Evolutionary conservation across 1,139 yeast species (phyloP), one percentile per base, ranked within the genome.

Genomic region (Martiniozyma asiatica): DNA sequence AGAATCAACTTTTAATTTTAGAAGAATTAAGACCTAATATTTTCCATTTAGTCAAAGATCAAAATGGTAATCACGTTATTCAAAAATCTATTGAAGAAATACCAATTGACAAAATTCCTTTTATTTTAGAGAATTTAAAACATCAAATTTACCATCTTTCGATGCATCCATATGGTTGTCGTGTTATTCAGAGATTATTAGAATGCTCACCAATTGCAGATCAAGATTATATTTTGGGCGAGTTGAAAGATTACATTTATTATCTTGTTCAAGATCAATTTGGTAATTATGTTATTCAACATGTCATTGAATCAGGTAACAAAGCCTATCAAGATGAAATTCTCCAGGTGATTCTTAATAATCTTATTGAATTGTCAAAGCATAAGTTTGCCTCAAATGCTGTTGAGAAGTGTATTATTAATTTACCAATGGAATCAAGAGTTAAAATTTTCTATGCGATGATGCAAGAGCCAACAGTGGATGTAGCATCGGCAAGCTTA

Each of bases 381-480:
- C 98, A 92, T 59, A 92, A 92, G 55, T 92, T 85, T 63, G 98
- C 98, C 2, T 84, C 96, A 1, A 92, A 92, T 55, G 98, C 92
- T 18, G 94, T 89, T 45, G 98, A 92, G 55, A 87, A 84, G 52
- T 82, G 95, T 47, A 84, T 89, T 32, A 67, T 81, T 34, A 70
- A 65, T 51, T 93, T 95, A 22, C 63, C 70, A 13, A 54, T 58
- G 6, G 61, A 57, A 7, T 94, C 85, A 55, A 66, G 85, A 39
- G 58, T 61, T 35, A 53, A 63, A 27, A 68, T 89, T 26, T 67
- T 82, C 31, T 68, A 65, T 38, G 77, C 68, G 42, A 77, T 79
- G 20, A 59, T 79, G 58, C 49, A 59, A 18, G 68, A 65, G 9
- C 68, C 68, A 40, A 65, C 62, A 37, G 62, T 58, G 29, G 71